These are phyloP conservation scores for Kodamaea kaohsiungensis DNA, from an alignment of 805 yeast genomes.

Conservation along the genomic window DNA sequence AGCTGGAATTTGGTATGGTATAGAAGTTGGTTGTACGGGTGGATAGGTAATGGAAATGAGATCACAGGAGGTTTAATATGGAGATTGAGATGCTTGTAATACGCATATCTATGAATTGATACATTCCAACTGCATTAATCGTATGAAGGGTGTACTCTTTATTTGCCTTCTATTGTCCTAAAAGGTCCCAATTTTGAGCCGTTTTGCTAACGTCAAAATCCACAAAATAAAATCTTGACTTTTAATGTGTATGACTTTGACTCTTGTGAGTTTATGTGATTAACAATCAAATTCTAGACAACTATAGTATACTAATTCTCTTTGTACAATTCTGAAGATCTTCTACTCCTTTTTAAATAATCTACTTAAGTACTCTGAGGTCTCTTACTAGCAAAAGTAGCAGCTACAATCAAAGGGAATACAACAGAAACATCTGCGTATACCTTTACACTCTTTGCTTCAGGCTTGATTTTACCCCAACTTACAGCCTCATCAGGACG, in stretches of 20 bases:
- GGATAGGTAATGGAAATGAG: not conserved
- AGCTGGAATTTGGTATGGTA: not conserved
- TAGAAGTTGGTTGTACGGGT: not conserved
- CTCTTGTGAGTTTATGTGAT: not conserved
- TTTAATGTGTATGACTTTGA: slow-evolving; percentile 1
- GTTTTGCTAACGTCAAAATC: not conserved
- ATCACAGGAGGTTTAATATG: not conserved
- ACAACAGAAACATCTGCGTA: slow-evolving; percentile 95
- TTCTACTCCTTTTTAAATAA: not conserved
- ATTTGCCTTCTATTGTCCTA: not conserved
- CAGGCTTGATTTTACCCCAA: slow-evolving; percentile 98
- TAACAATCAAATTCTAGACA: too few relatives aligned
- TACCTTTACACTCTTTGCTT: slow-evolving; percentile 87
- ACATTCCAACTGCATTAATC: not conserved
- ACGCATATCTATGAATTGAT: not conserved
- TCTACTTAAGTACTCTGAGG: not conserved
- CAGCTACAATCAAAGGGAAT: slow-evolving; percentile 95
- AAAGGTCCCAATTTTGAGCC: not conserved
- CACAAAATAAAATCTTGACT: not conserved
- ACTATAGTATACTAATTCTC: too few relatives aligned
- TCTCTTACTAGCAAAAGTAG: slow-evolving; percentile 79
- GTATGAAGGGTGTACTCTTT: not conserved
- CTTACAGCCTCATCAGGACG: slow-evolving; percentile 98
- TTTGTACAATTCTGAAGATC: too few relatives aligned
- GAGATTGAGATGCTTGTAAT: not conserved